Evolutionary conservation across 2,329 filamentous ascomycete genomes (phyloP).

Genomic region (Fusarium sterilihyphosum): DNA sequence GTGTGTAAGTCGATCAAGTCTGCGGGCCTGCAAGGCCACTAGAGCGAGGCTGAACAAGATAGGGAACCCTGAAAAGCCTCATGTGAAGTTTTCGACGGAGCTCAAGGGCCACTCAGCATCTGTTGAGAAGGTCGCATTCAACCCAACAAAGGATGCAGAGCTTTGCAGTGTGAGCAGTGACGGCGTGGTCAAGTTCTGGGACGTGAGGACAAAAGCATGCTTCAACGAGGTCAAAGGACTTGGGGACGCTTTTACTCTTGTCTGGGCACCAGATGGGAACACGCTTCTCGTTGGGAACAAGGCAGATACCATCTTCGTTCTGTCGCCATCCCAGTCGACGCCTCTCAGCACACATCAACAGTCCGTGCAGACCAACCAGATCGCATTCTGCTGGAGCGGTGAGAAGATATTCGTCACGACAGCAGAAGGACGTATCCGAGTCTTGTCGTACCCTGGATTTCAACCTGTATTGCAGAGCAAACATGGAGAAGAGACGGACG

Average conservation of each 20-base stretch:
- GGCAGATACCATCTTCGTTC: slow-evolving; percentile 70
- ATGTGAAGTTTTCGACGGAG: slow-evolving; percentile 79
- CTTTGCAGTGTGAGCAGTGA: slow-evolving; percentile 79
- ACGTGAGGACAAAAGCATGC: slow-evolving; percentile 77
- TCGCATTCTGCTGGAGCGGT: slow-evolving; percentile 79
- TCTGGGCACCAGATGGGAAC: slow-evolving; percentile 77
- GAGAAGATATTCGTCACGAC: slow-evolving; percentile 76
- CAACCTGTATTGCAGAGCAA: slow-evolving; percentile 63
- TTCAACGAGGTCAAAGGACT: slow-evolving; percentile 75
- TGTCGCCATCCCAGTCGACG: slow-evolving; percentile 68
- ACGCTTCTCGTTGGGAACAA: slow-evolving; percentile 78
- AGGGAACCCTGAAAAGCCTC: slow-evolving; percentile 81
- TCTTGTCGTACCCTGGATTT: slow-evolving; percentile 74
- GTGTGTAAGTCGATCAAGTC: slow-evolving; percentile 66
- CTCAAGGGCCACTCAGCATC: slow-evolving; percentile 72
- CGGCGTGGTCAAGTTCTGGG: slow-evolving; percentile 82
- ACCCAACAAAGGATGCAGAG: slow-evolving; percentile 79
- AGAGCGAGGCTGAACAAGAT: background rate
- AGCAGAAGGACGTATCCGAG: slow-evolving; percentile 74
- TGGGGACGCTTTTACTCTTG: slow-evolving; percentile 75
- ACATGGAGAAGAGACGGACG: slow-evolving; percentile 56
- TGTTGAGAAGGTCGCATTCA: slow-evolving; percentile 82
- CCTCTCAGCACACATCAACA: slow-evolving; percentile 70
- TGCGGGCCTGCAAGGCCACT: background rate
- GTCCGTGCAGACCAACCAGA: slow-evolving; percentile 73